These are phyloP conservation scores for Ascochyta rabiei DNA, from an alignment of 2,329 filamentous ascomycete genomes.

Conservation along the genomic window DNA sequence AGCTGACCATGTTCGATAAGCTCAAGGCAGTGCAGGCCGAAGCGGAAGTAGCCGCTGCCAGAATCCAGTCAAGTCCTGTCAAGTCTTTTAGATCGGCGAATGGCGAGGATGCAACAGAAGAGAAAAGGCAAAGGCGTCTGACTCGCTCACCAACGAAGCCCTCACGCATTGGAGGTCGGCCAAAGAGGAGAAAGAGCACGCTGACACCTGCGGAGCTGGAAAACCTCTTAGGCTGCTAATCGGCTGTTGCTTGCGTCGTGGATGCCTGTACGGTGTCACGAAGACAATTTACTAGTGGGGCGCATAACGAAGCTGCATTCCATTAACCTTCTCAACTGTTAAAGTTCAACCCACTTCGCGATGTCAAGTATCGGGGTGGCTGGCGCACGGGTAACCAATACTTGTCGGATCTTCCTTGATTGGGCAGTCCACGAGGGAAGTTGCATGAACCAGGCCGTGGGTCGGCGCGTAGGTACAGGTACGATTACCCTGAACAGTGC, in stretches of 20 bases:
- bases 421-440: slow-evolving; percentile 21
- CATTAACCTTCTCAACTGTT: slow-evolving; percentile 10
- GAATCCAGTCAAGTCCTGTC: slow-evolving; percentile 17
- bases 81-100: slow-evolving; percentile 14
- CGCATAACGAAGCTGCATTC: slow-evolving; percentile 9
- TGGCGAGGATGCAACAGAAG: slow-evolving; percentile 28
- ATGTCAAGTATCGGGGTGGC: slow-evolving; percentile 12
- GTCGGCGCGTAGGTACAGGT: slow-evolving; percentile 34
- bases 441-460: slow-evolving; percentile 30
- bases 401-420: slow-evolving; percentile 12
- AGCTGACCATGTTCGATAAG: slow-evolving; percentile 55
- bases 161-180: slow-evolving; percentile 58
- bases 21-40: slow-evolving; percentile 52
- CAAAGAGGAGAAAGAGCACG: slow-evolving; percentile 73
- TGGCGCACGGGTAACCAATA: slow-evolving; percentile 22
- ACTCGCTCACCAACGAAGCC: slow-evolving; percentile 49
- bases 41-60: slow-evolving; percentile 51
- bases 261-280: slow-evolving; percentile 6
- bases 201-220: slow-evolving; percentile 77
- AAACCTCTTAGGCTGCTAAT: slow-evolving; percentile 44
- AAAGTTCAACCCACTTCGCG: slow-evolving; percentile 6
- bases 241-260: background rate
- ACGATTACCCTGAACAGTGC: slow-evolving; percentile 14
- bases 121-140: slow-evolving; percentile 30
- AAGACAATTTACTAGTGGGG: slow-evolving; percentile 9